phyloP scores from a whole-genome alignment of 345 rosid genomes.

The Hibiscus syriacus region DNA sequence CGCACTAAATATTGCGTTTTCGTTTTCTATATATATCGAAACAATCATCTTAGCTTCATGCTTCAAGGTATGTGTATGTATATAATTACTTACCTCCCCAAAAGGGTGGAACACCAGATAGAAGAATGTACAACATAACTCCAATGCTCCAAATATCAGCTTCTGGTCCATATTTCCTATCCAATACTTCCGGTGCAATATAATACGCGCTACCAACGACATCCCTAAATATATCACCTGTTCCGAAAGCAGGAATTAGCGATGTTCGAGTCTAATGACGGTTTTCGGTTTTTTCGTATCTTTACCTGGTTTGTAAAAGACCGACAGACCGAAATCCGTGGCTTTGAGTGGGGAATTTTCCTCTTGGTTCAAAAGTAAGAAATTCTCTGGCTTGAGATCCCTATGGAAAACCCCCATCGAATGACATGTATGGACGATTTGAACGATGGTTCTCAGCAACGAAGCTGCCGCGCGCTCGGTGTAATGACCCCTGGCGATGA shows the following conservation, averaged over 20 bases:
- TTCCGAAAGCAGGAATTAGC: background rate
- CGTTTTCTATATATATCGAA: background rate
- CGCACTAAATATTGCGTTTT: background rate
- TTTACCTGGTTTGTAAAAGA: slow-evolving; percentile 74
- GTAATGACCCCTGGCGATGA: slow-evolving; percentile 86
- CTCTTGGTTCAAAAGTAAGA: slow-evolving; percentile 62
- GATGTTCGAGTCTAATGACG: too few relatives aligned
- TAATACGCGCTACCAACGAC: slow-evolving; percentile 94
- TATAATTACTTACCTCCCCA: slow-evolving; percentile 64
- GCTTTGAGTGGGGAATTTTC: slow-evolving; percentile 90
- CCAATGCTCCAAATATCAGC: slow-evolving; percentile 96
- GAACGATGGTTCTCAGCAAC: slow-evolving; percentile 72
- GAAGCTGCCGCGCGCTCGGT: slow-evolving; percentile 88
- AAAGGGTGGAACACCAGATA: slow-evolving; percentile 90
- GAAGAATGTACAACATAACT: slow-evolving; percentile 86
- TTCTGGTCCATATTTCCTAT: slow-evolving; percentile 82
- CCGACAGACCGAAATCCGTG: slow-evolving; percentile 81
- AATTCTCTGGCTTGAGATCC: slow-evolving; percentile 94
- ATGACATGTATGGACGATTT: slow-evolving; percentile 82
- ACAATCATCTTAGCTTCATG: too few relatives aligned
- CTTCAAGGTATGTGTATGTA: background rate
- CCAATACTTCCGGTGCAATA: slow-evolving; percentile 91
- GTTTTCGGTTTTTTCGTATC: too few relatives aligned
- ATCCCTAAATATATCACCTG: slow-evolving; percentile 88
- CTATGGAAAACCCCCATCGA: slow-evolving; percentile 93